Base-by-base conservation (phyloP, 2,329 filamentous ascomycete genomes). In the Apiospora arundinis region DNA sequence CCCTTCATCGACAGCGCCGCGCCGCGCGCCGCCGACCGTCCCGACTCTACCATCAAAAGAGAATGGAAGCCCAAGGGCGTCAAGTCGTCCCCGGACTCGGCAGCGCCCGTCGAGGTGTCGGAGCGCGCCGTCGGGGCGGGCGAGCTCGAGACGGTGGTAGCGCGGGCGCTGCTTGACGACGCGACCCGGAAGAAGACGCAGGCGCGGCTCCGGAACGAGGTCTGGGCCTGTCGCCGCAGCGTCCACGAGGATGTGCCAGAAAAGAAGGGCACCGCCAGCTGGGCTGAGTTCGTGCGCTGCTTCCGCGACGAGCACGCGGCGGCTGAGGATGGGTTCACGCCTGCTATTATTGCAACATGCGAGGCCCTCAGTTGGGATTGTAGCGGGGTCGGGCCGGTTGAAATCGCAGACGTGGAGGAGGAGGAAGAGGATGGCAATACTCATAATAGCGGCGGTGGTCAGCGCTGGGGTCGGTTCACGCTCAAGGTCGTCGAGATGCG, bases 171-270 rank as follows among this genome's bases (percentile, higher is more conserved):
- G 67, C 14, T 72, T 23, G 21, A n/a, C 3, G 52, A 42, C 25
- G 23, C 52, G 42, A 70, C 37, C 23, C 32, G 76, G 32, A 63
- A 63, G 56, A 63, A 63, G 56, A 40, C 32, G 32, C 56, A 63
- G 56, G 21, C 56, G 56, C 18, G 56, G 8, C 56, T 63, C 56
- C 32, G 56, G 32, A 63, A 63, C 44, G 91, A 92, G 80, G 86
- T 84, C 23, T 94, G 92, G 92, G 87, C 87, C 69, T 88, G 88
- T 52, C 86, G 92, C 70, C 86, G 86, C 63, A 92, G 90, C 78
- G 81, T 88, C 56, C 92, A 94, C 78, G 82, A 83, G 71, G 86
- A 92, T 76, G 81, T 80, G 7, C 81, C 83, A 23, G 81, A 80
- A 49, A 76, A 76, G 28, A 76, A 76, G 32, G 86, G 88, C 11